phyloP scores from a whole-genome alignment of 768 basidiomycete genomes.

The Xanthoconium purpureum region DNA sequence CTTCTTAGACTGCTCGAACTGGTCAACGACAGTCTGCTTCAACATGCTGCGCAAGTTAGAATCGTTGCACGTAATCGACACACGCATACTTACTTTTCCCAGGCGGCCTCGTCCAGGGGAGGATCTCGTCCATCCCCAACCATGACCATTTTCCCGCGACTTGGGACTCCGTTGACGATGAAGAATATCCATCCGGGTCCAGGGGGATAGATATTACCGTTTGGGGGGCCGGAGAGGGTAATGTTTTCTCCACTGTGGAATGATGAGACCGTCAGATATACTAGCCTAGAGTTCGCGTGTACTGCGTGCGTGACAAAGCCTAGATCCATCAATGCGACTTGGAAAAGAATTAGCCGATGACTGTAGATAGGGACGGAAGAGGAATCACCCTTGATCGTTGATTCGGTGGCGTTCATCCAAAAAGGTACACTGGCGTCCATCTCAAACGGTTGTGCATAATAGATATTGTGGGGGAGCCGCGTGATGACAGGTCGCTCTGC shows the following conservation, averaged over 20 bases:
- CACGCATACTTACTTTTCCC: conserved; percentile 50
- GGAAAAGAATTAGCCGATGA: conserved; percentile 5
- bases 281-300: conserved; percentile 73
- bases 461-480: conserved; percentile 34
- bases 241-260: conserved; percentile 46
- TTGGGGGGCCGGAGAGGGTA: conserved; percentile 61
- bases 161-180: conserved; percentile 65
- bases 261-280: conserved; percentile 53
- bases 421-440: conserved; percentile 44
- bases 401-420: conserved; percentile 32
- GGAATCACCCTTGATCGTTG: conserved; percentile 49
- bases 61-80: neutral
- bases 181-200: conserved; percentile 77
- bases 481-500: conserved; percentile 53
- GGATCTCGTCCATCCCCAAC: conserved; percentile 66
- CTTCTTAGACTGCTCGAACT: conserved; percentile 43
- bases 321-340: conserved; percentile 77
- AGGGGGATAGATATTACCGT: conserved; percentile 67
- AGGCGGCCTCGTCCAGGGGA: conserved; percentile 51
- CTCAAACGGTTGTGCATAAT: conserved; percentile 45
- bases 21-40: conserved; percentile 45
- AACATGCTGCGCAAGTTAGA: conserved; percentile 41
- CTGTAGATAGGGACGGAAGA: neutral
- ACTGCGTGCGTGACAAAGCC: conserved; percentile 79
- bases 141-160: conserved; percentile 59